Evolutionary conservation across 805 yeast genomes (phyloP).

Genomic region (Candida ortonii): DNA sequence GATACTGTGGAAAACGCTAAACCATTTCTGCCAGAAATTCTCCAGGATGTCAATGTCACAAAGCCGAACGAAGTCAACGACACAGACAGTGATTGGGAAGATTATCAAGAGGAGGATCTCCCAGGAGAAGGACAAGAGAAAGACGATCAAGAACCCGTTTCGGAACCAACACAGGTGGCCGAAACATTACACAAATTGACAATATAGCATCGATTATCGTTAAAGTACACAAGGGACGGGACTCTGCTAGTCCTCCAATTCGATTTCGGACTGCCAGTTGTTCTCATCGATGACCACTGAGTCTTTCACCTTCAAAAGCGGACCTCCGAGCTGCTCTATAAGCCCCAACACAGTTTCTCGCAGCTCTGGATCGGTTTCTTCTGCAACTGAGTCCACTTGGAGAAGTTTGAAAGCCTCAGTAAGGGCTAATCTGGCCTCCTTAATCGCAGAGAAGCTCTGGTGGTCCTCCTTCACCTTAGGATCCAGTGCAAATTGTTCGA

Average conservation of each 20-base stretch:
- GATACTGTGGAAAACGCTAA: constrained; percentile 32
- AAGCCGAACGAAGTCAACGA: constrained; percentile 16
- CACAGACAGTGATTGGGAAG: constrained; percentile 27
- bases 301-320: constrained; percentile 38
- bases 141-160: too few species aligned
- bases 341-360: constrained; percentile 49
- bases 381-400: constrained; percentile 38
- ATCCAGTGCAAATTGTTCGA: constrained; percentile 37
- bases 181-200: too few species aligned
- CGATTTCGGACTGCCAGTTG: constrained; percentile 55
- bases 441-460: constrained; percentile 30
- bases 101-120: constrained; percentile 11
- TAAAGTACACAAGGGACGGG: background rate
- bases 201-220: background rate
- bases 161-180: background rate
- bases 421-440: constrained; percentile 43
- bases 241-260: background rate
- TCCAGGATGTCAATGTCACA: constrained; percentile 19
- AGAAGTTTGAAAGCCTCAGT: constrained; percentile 33
- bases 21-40: constrained; percentile 41
- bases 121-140: constrained; percentile 15
- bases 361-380: constrained; percentile 55
- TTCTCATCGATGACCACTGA: constrained; percentile 38
- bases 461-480: constrained; percentile 24
- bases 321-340: constrained; percentile 60